phyloP scores from a whole-genome alignment of 2,329 filamentous ascomycete species.

The Geosmithia flava region DNA sequence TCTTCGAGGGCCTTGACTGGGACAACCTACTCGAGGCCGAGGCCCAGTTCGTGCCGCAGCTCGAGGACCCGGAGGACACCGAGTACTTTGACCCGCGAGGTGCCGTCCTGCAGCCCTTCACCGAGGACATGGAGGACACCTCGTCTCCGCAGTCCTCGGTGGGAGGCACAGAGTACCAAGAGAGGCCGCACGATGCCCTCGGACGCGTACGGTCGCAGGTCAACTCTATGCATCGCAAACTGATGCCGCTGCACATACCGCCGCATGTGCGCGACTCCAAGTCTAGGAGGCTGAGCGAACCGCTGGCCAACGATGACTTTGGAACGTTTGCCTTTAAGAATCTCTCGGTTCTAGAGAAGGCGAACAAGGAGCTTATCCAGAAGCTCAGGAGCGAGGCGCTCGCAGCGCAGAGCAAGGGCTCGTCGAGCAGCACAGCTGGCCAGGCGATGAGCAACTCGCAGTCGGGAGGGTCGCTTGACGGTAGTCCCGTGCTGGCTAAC shows the following conservation, averaged over 20 bases:
- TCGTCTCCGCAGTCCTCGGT: conserved; percentile 58
- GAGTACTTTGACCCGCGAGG: conserved; percentile 94
- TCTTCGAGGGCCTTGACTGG: conserved; percentile 86
- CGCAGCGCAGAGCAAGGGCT: conserved; percentile 46
- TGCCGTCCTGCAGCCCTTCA: conserved; percentile 83
- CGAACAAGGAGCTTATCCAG: conserved; percentile 97
- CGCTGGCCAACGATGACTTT: conserved; percentile 82
- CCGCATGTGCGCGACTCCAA: conserved; percentile 90
- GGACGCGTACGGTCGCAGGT: conserved; percentile 82
- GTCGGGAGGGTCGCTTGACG: conserved; percentile 56
- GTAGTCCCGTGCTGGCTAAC: conserved; percentile 70
- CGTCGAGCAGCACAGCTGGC: conserved; percentile 21
- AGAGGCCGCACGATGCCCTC: conserved; percentile 87
- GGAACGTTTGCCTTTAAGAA: conserved; percentile 97
- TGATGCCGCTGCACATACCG: conserved; percentile 94
- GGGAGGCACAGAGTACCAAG: conserved; percentile 59
- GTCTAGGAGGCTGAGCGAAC: conserved; percentile 80
- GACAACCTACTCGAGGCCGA: conserved; percentile 86
- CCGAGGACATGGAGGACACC: conserved; percentile 89
- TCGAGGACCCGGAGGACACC: conserved; percentile 90
- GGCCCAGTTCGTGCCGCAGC: conserved; percentile 85
- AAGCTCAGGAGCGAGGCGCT: conserved; percentile 88
- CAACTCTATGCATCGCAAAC: conserved; percentile 71
- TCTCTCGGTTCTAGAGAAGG: conserved; percentile 87
- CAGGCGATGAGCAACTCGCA: conserved; percentile 37